Base-by-base conservation (phyloP, 2,329 filamentous ascomycete species). In the Trichophyton mentagrophytes region DNA sequence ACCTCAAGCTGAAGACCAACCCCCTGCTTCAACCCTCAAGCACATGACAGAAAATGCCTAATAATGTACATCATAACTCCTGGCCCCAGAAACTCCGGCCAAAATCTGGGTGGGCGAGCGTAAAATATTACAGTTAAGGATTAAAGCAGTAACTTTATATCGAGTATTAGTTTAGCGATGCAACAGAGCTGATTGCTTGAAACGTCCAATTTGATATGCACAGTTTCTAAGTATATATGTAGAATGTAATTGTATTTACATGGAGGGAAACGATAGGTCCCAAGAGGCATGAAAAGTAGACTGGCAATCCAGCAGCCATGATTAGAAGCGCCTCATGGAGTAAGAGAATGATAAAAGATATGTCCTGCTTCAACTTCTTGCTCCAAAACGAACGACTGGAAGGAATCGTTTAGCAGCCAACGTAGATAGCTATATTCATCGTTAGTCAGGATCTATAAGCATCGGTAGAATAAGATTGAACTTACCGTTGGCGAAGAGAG, bases 401-500 rank as follows among this genome's bases (percentile, higher is more conserved):
- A 59, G 5, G 44, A 59, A 51, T 22, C 30, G 40, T 38, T 40
- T 59, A 59, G 44, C 47, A 44, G 59, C 59, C 59, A 27, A 60
- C 49, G 38, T 60, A 55, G 47, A 60, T 30, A 56, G 59, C 59
- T 60, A 44, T 38, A 22, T 38, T 17, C 17, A 36, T 20, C n/a
- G 15, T 60, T 53, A 60, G 58, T 51, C 47, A 9, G n/a, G 22
- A 20, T 44, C 13, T 15, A 38, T 30, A 51, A 51, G 38, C 15
- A 44, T 56, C 11, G 2, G 30, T 30, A 17, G 22, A 4, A 58
- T 17, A 6, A 27, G 13, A 58, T 22, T 20, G 20, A 56, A 68
- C 68, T 62, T 63, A 71, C 71, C 78, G 65, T 82, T 80, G n/a
- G 80, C 78, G 65, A 78, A 82, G 36, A 82, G 70, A 3, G 79